Conservation (phyloP, 148 eudicot genomes). For the Chenopodium album region DNA sequence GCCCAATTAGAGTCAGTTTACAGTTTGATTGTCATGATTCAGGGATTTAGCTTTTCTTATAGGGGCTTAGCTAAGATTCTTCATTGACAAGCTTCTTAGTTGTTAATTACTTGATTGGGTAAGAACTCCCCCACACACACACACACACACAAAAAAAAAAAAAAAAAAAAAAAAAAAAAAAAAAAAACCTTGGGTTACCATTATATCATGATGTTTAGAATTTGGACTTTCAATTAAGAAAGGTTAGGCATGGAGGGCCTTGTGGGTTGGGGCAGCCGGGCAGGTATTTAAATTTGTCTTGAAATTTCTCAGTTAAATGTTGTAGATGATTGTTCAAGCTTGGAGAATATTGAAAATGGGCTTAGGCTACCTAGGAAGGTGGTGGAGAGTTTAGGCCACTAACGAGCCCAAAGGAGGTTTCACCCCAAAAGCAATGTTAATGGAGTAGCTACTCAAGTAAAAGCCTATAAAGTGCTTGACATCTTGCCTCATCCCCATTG, state of each 20-base stretch:
- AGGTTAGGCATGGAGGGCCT: background rate
- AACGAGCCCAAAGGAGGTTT: background rate
- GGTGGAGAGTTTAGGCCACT: background rate
- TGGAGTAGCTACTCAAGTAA: no score
- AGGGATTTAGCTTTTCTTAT: background rate
- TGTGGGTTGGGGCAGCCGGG: no score
- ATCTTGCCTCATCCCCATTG: background rate
- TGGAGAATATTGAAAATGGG: background rate
- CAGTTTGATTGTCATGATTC: background rate
- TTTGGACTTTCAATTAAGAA: background rate
- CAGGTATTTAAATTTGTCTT: background rate
- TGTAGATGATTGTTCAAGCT: no score
- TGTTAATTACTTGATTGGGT: background rate
- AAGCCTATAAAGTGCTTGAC: background rate
- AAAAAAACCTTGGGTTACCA: no score
- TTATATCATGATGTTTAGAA: background rate
- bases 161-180: no score
- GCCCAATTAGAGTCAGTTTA: conserved; percentile 4
- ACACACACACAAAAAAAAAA: no score
- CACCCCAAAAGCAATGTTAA: no score
- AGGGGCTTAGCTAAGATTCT: conserved; percentile 6
- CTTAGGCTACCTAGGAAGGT: background rate
- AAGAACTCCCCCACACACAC: background rate
- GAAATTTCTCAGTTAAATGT: background rate
- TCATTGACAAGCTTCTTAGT: conserved; percentile 12